phyloP scores from a whole-genome alignment of 78 protist genomes.

The Carpediemonas membranifera region DNA sequence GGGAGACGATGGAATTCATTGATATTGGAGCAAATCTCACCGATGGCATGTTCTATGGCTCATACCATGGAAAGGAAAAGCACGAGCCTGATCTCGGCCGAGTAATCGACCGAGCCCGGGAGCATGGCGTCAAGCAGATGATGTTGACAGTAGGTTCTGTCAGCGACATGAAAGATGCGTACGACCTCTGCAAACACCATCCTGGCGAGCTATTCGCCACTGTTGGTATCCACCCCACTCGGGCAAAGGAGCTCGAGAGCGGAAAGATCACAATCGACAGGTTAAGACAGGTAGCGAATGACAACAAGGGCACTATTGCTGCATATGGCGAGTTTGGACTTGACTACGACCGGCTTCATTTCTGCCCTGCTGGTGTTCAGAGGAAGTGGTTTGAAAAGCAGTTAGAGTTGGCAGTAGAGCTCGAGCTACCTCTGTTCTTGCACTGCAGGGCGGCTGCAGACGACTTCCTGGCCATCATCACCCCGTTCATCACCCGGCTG shows the following conservation, averaged over 20 bases:
- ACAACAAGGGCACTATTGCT: neutral
- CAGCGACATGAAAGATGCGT: neutral
- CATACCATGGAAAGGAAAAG: constrained; percentile 16
- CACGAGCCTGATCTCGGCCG: constrained; percentile 6
- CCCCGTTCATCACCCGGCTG: too few relatives aligned
- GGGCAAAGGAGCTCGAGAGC: constrained; percentile 1
- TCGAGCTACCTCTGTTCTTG: constrained; percentile 29
- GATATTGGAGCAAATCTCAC: constrained; percentile 29
- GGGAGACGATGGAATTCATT: constrained; percentile 16
- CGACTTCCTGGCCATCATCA: neutral
- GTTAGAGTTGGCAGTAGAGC: neutral
- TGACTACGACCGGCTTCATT: constrained; percentile 28
- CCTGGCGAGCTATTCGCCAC: too few relatives aligned
- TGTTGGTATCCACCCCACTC: constrained; percentile 37
- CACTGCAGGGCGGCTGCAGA: constrained; percentile 10
- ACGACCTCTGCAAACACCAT: neutral
- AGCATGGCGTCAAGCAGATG: neutral
- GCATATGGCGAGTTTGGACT: constrained; percentile 39
- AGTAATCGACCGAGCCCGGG: constrained; percentile 5
- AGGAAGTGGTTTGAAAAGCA: neutral
- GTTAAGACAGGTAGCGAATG: too few relatives aligned
- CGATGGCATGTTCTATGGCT: constrained; percentile 2
- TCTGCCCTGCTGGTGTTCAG: neutral
- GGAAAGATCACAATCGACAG: neutral
- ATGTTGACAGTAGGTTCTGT: constrained; percentile 19